These are phyloP conservation scores for Dysphania ambrosioides DNA, from an alignment of 148 eudicot species.

Conservation along the genomic window DNA sequence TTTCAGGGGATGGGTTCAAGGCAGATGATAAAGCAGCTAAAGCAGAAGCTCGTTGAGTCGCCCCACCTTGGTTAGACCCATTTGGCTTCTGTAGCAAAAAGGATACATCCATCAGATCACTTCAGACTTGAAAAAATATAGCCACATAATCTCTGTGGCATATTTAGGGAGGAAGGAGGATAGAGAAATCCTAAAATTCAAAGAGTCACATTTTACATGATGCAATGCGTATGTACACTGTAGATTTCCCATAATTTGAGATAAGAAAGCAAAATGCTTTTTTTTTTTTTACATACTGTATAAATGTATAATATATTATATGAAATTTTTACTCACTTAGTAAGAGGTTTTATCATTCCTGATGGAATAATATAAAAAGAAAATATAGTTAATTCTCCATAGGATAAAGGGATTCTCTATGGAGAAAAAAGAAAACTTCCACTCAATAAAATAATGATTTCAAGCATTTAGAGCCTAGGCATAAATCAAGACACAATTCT, in stretches of 20 bases:
- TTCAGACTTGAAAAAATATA: neutral
- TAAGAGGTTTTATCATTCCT: too few species aligned
- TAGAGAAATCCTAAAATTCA: neutral
- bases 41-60: conserved; percentile 36
- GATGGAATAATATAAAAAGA: too few species aligned
- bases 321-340: too few species aligned
- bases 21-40: conserved; percentile 74
- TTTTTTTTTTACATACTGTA: too few species aligned
- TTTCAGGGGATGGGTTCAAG: conserved; percentile 56
- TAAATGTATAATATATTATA: too few species aligned
- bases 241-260: too few species aligned
- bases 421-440: neutral
- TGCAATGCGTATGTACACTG: too few species aligned
- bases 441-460: neutral
- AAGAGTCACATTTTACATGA: neutral
- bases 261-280: too few species aligned
- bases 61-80: conserved; percentile 75
- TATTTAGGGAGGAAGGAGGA: conserved; percentile 7
- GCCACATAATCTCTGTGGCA: neutral
- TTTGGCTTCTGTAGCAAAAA: conserved; percentile 34
- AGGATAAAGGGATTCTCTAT: neutral
- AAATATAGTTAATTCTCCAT: neutral
- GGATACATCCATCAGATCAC: conserved; percentile 1
- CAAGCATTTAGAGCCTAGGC: neutral
- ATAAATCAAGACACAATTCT: neutral